These are phyloP conservation scores for Cryomyces minteri DNA, from an alignment of 495 filamentous ascomycete species.

Conservation along the genomic window DNA sequence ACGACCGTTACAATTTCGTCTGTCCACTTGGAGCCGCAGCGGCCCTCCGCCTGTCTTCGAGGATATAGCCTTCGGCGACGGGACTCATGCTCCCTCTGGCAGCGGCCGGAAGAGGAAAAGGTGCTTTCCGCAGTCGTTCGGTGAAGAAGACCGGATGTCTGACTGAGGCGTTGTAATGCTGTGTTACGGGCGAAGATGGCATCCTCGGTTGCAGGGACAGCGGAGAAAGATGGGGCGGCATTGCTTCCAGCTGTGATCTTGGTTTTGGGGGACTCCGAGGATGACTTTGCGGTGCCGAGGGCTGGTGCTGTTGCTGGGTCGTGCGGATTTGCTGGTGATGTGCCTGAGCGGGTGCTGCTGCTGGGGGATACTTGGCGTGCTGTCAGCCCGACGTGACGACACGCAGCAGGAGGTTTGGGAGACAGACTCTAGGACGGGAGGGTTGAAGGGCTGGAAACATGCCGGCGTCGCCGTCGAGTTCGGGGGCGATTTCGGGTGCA, in stretches of 20 bases:
- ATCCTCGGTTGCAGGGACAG: not conserved
- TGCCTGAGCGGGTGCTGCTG: too few species aligned
- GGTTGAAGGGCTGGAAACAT: too few species aligned
- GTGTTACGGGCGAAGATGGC: too few species aligned
- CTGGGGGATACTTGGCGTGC: too few species aligned
- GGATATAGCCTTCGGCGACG: slow-evolving; percentile 11
- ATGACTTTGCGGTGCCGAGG: slow-evolving; percentile 5
- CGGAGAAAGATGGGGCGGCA: slow-evolving; percentile 11
- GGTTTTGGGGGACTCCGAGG: not conserved
- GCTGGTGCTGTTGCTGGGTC: slow-evolving; percentile 10
- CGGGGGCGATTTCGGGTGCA: too few species aligned
- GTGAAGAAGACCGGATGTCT: slow-evolving; percentile 25
- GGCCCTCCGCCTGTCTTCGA: slow-evolving; percentile 2
- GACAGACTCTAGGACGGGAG: too few species aligned
- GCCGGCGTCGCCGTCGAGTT: too few species aligned
- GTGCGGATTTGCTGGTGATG: not conserved
- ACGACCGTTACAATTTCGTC: not conserved
- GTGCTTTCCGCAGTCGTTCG: slow-evolving; percentile 14
- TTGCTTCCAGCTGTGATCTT: slow-evolving; percentile 17
- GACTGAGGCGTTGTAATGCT: slow-evolving; percentile 16
- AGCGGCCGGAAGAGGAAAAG: slow-evolving; percentile 14
- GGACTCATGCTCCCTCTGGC: slow-evolving; percentile 4
- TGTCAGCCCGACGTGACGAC: too few species aligned
- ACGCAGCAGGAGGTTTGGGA: too few species aligned
- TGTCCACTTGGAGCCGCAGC: not conserved